Evolutionary conservation across 2,329 filamentous ascomycete genomes (phyloP).

Genomic region (Aspergillus sp.): DNA sequence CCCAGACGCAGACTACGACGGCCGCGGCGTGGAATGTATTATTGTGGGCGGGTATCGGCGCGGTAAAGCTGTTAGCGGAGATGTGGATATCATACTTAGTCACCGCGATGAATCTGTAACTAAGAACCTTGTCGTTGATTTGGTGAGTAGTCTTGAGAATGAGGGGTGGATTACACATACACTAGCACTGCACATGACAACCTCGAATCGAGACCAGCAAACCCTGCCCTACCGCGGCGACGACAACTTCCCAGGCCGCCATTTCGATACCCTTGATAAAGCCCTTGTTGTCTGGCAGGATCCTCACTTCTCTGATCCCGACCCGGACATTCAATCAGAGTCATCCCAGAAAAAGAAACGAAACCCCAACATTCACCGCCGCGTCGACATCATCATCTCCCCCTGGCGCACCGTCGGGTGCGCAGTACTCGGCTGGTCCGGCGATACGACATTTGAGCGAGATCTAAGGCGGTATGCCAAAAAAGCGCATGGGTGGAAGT

Average conservation of each 20-base stretch:
- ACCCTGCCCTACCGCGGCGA: conserved; percentile 49
- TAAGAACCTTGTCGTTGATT: conserved; percentile 59
- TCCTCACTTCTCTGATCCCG: conserved; percentile 42
- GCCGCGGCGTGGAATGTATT: conserved; percentile 48
- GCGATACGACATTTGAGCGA: conserved; percentile 81
- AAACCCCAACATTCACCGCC: conserved; percentile 68
- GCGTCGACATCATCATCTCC: conserved; percentile 86
- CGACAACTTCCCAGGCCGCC: conserved; percentile 31
- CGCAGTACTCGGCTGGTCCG: conserved; percentile 80
- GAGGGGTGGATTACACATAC: conserved; percentile 73
- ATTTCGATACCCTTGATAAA: conserved; percentile 85
- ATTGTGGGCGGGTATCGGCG: conserved; percentile 78
- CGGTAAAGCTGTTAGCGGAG: conserved; percentile 65
- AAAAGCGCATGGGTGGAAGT: conserved; percentile 66
- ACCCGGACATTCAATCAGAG: conserved; percentile 13
- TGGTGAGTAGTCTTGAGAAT: conserved; percentile 64
- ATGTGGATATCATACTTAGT: conserved; percentile 79
- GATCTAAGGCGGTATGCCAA: conserved; percentile 78
- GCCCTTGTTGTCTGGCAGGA: conserved; percentile 89
- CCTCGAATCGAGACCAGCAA: conserved; percentile 65
- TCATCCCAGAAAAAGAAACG: conserved; percentile 21
- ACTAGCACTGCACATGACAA: conserved; percentile 61
- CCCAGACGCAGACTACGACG: conserved; percentile 34
- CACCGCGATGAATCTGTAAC: conserved; percentile 68
- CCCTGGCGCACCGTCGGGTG: conserved; percentile 87